Evolutionary conservation across 1,139 yeast species (phyloP), one percentile per base, ranked within the genome.

Genomic region (Yamadazyma mexicana): DNA sequence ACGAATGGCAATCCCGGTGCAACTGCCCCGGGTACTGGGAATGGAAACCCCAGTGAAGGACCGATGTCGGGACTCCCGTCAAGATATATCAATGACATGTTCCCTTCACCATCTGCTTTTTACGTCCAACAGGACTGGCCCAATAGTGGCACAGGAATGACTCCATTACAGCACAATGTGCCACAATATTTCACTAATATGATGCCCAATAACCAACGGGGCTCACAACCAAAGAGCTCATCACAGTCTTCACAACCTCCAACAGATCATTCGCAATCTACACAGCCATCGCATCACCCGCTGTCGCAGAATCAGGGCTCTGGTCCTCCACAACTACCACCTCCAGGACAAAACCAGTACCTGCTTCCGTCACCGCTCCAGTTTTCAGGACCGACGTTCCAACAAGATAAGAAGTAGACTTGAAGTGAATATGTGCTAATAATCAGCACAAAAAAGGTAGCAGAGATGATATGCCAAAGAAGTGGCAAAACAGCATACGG

Each of bases 41-140:
- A 24, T 39, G 41, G 29, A 22, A 33, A 37, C 40, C 31, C 25
- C 14, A 34, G 24, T n/a, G 79, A 73, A 38, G 71, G 79, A 0
- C 81, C 81, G 2, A 53, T 74, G 5, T 68, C 75, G 17, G 79
- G 75, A 2, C 56, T 77, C 22, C 79, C 79, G 0, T 68, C 77
- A 4, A 62, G 78, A 37, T 76, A 75, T 42, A 75, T 76, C 30
- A 73, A 72, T 43, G 82, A 77, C 49, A 65, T 77, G 52, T 77
- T 77, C 54, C 81, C 81, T 12, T 73, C 79, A 6, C 81, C 82
- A 1, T 67, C 75, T 8, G 76, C 69, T 39, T 73, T 76, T 45
- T 75, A 70, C 40, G 69, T 65, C 2, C 63, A 69, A 1, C 76
- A 69, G 41, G 77, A 71, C 40, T 71, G 76, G 77, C 59, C 69